Evolutionary conservation across 768 basidiomycete genomes (phyloP), one percentile per base, ranked within the genome.

Genomic region (Tylopilus plumbeoviolaceoides): DNA sequence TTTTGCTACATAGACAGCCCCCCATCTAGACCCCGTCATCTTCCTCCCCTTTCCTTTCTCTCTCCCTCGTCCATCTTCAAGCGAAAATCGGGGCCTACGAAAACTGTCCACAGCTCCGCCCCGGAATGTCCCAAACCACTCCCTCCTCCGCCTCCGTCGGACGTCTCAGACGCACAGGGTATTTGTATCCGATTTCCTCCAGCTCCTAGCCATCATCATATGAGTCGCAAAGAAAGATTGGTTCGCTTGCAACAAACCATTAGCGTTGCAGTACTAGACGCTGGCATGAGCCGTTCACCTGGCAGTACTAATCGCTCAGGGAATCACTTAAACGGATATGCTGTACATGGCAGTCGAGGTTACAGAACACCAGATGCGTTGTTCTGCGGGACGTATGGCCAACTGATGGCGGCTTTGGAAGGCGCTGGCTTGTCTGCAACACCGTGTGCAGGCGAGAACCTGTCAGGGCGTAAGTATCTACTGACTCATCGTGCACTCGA

Each of bases 371-470:
- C 64, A n/a, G 61, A 64, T 39, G 63, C 72, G 27, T 58, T 76
- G 47, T 76, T 73, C 57, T 68, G 71, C 23, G 75, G 75, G 23
- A 76, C 75, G 18, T 76, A 74, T 56, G 75, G 75, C 10, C 75
- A 76, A 59, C 58, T 76, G 46, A 68, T 69, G 67, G 53, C 60
- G 21, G 75, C 75, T n/a, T 59, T 76, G 40, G 57, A 70, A 45
- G 62, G 53, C 15, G 75, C 71, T 1, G 74, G 75, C 36, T 62
- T 76, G 58, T 63, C 61, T 23, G 62, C 67, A 27, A 61, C 61
- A 6, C 67, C 69, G 10, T 76, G 69, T 44, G 41, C 59, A 8
- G 69, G 58, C 23, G 59, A 55, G 12, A 63, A 66, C 11, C 56
- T 73, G 27, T 59, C 68, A 14, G 60, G 68, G 47, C 66, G 74